phyloP scores from a whole-genome alignment of 2,329 filamentous ascomycete species.

The Phyllosticta paracitricarpa region DNA sequence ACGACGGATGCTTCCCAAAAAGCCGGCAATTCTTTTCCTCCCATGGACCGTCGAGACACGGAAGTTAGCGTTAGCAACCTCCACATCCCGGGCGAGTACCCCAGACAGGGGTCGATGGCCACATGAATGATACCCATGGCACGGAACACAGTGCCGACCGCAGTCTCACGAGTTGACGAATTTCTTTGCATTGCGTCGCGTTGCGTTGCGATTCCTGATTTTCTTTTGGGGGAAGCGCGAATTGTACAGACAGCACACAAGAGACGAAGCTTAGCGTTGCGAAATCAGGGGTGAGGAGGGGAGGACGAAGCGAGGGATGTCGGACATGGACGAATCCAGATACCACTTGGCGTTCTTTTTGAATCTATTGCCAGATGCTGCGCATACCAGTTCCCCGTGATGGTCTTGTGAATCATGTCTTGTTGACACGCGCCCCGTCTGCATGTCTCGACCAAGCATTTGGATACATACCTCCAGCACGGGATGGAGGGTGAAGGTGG shows the following conservation, averaged over 20 bases:
- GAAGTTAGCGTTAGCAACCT: conserved; percentile 50
- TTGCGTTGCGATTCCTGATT: not conserved
- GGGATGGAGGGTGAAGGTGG: not conserved
- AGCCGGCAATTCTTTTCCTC: conserved; percentile 39
- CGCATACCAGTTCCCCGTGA: not conserved
- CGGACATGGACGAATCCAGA: not conserved
- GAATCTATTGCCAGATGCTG: not conserved
- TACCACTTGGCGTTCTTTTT: not conserved
- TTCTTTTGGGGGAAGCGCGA: not conserved
- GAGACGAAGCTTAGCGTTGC: not conserved
- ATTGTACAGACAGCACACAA: not conserved
- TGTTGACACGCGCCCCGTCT: not conserved
- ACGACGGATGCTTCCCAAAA: conserved; percentile 19
- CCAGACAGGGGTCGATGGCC: conserved; percentile 17
- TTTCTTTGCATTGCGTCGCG: not conserved
- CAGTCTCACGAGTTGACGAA: not conserved
- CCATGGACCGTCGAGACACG: conserved; percentile 36
- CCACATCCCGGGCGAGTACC: conserved; percentile 61
- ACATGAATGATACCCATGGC: not conserved
- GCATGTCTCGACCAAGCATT: not conserved
- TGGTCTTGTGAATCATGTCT: not conserved
- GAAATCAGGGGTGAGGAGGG: not conserved
- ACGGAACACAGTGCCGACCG: not conserved
- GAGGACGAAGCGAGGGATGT: not conserved
- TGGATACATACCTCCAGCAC: not conserved